These are phyloP conservation scores for Musa beccarii DNA, from an alignment of 176 grass and related monocot species.

Conservation along the genomic window DNA sequence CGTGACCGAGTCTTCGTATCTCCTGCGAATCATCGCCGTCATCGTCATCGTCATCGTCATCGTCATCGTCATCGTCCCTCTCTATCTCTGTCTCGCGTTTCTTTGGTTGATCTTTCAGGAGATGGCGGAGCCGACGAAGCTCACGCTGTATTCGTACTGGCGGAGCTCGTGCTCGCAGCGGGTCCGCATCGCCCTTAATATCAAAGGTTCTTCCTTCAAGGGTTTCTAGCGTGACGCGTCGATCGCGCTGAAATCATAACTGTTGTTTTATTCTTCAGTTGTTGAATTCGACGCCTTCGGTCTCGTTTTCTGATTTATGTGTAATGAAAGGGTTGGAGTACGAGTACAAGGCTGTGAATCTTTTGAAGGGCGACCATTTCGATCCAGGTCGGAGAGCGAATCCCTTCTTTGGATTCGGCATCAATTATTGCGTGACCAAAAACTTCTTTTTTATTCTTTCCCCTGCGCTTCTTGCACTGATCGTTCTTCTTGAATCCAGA, in stretches of 20 bases:
- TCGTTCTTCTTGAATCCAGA: conserved; percentile 31
- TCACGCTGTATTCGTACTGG: conserved; percentile 53
- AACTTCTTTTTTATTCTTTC: background rate
- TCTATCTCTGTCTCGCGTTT: no score
- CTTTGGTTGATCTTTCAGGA: no score
- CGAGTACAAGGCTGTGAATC: conserved; percentile 76
- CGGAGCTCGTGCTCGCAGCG: conserved; percentile 66
- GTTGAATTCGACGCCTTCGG: background rate
- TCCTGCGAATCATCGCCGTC: no score
- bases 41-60: no score
- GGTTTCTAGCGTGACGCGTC: no score
- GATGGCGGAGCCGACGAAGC: conserved; percentile 15
- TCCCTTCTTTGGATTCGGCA: background rate
- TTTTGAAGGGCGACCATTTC: conserved; percentile 30
- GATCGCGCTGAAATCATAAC: no score
- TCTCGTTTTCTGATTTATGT: background rate
- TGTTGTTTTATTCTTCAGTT: conserved; percentile 1
- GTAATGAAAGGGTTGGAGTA: conserved; percentile 53
- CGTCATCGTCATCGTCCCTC: no score
- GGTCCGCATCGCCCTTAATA: conserved; percentile 56
- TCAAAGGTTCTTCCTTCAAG: conserved; percentile 48
- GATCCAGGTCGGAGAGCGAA: conserved; percentile 36
- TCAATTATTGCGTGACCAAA: background rate
- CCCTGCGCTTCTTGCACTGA: background rate
- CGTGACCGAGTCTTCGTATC: no score